Evolutionary conservation across 148 eudicot genomes (phyloP).

Genomic region (Dianthus caryophyllus): DNA sequence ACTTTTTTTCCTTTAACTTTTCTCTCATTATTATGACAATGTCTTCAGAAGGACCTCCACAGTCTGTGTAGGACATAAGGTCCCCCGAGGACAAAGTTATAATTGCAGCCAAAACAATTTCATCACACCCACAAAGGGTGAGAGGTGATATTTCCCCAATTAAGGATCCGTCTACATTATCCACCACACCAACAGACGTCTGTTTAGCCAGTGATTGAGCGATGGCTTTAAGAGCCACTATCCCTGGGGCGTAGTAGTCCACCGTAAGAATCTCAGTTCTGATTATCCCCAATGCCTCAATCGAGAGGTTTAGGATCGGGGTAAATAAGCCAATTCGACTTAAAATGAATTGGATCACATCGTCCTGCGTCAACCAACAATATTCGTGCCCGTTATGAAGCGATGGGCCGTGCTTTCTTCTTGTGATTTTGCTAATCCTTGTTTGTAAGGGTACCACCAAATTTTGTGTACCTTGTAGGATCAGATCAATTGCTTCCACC

Average conservation of each 20-base stretch:
- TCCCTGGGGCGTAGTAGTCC: slow-evolving; percentile 49
- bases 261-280: slow-evolving; percentile 36
- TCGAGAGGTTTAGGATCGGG: slow-evolving; percentile 44
- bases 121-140: slow-evolving; percentile 54
- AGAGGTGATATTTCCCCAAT: slow-evolving; percentile 76
- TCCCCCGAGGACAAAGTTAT: slow-evolving; percentile 66
- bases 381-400: slow-evolving; percentile 50
- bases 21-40: slow-evolving; percentile 45
- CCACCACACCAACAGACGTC: slow-evolving; percentile 65
- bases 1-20: slow-evolving; percentile 46
- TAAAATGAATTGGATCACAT: slow-evolving; percentile 63
- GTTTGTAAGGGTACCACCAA: slow-evolving; percentile 66
- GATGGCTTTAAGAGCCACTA: slow-evolving; percentile 43
- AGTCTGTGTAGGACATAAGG: slow-evolving; percentile 77
- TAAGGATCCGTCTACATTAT: slow-evolving; percentile 46
- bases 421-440: slow-evolving; percentile 20
- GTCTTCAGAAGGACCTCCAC: slow-evolving; percentile 74
- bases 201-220: slow-evolving; percentile 37
- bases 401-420: slow-evolving; percentile 34
- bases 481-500: slow-evolving; percentile 66
- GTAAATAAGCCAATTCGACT: slow-evolving; percentile 67
- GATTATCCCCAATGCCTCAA: slow-evolving; percentile 58
- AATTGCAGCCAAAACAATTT: slow-evolving; percentile 53
- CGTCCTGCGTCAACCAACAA: slow-evolving; percentile 86
- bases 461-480: slow-evolving; percentile 70